These are phyloP conservation scores for Tothia fuscella DNA, from an alignment of 2,329 filamentous ascomycete genomes.

Conservation along the genomic window DNA sequence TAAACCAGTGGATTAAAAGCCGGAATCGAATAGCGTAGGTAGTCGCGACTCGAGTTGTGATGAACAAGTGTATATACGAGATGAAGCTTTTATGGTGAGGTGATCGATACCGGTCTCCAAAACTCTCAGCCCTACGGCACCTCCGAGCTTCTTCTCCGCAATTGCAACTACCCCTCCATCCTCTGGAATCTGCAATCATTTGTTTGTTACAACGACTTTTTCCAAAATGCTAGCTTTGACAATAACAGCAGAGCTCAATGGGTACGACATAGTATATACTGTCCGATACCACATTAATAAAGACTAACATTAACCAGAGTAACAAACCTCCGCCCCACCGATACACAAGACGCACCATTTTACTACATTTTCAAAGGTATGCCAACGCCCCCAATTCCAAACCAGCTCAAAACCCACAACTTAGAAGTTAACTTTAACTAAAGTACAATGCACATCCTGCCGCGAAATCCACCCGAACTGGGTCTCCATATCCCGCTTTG, in stretches of 20 bases:
- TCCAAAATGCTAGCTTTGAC: conserved; percentile 34
- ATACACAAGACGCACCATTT: conserved; percentile 72
- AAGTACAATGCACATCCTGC: conserved; percentile 96
- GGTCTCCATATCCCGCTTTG: conserved; percentile 70
- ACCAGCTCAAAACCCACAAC: no score
- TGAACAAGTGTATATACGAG: no score
- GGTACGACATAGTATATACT: conserved; percentile 49
- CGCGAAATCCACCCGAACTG: conserved; percentile 80
- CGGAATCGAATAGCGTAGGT: no score
- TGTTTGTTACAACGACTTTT: neutral
- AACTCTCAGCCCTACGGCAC: neutral
- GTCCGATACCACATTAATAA: conserved; percentile 1
- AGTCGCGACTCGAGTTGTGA: no score
- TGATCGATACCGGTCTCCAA: no score
- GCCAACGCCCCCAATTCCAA: no score
- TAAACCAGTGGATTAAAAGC: no score
- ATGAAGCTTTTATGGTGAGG: no score
- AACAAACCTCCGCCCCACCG: conserved; percentile 74
- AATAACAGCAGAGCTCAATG: conserved; percentile 56
- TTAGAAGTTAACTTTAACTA: no score
- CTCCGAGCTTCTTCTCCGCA: neutral
- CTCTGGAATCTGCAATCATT: neutral
- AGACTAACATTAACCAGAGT: conserved; percentile 47
- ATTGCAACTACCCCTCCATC: neutral
- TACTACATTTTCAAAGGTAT: conserved; percentile 98